These are phyloP conservation scores for Suillus americanus DNA, from an alignment of 768 basidiomycete species.

Conservation along the genomic window DNA sequence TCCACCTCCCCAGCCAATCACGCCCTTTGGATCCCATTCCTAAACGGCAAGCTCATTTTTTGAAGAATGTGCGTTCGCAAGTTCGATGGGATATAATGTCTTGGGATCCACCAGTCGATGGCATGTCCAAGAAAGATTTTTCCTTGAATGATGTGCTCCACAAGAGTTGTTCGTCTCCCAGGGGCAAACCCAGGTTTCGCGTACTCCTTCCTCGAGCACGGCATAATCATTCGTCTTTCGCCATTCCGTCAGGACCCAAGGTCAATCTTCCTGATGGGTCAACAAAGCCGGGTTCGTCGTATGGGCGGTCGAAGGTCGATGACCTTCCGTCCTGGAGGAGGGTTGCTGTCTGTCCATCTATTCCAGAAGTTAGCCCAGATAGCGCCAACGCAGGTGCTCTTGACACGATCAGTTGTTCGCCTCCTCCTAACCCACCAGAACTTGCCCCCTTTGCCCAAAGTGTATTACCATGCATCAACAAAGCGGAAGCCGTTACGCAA, in stretches of 20 bases:
- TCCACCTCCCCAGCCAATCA: slow-evolving; percentile 50
- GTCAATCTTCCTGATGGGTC: slow-evolving; percentile 39
- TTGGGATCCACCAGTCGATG: slow-evolving; percentile 69
- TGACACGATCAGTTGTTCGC: slow-evolving; percentile 64
- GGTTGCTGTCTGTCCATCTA: slow-evolving; percentile 11
- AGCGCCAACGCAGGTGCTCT: slow-evolving; percentile 28
- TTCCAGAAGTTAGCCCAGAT: slow-evolving; percentile 19
- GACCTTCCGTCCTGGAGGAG: slow-evolving; percentile 42
- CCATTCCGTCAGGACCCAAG: slow-evolving; percentile 25
- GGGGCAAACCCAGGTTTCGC: slow-evolving; percentile 33
- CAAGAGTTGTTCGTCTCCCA: slow-evolving; percentile 37
- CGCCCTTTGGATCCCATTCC: slow-evolving; percentile 43
- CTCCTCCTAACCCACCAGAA: slow-evolving; percentile 49
- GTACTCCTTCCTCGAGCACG: slow-evolving; percentile 35
- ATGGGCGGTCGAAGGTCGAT: slow-evolving; percentile 34
- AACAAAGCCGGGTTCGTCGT: slow-evolving; percentile 15
- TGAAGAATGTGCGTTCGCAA: slow-evolving; percentile 36
- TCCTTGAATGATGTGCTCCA: slow-evolving; percentile 69
- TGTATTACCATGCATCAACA: slow-evolving; percentile 15
- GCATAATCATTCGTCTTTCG: slow-evolving; percentile 6
- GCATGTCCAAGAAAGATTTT: slow-evolving; percentile 59
- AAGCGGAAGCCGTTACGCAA: slow-evolving; percentile 25
- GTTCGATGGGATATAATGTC: slow-evolving; percentile 66
- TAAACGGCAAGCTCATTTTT: slow-evolving; percentile 46
- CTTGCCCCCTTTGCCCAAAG: slow-evolving; percentile 36